These are phyloP conservation scores for Cutaneotrichosporon curvatum DNA, from an alignment of 1,284 basidiomycete species.

Conservation along the genomic window DNA sequence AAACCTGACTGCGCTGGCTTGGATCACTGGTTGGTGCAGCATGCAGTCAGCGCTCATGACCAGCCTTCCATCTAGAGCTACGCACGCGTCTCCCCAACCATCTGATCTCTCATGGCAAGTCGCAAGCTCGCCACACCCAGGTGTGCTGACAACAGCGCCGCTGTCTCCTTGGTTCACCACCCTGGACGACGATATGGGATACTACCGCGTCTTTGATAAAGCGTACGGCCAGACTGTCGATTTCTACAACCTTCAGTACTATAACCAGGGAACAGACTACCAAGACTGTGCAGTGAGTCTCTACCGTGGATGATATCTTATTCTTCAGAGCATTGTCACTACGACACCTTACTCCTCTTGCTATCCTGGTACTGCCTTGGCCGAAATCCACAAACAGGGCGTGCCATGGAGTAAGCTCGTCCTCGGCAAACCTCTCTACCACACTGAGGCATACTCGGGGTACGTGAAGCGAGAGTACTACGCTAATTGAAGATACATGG, in stretches of 20 bases:
- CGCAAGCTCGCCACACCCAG: no score
- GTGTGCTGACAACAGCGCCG: no score
- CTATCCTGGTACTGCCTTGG: conserved; percentile 26
- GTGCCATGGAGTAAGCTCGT: conserved; percentile 42
- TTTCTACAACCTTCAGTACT: conserved; percentile 45
- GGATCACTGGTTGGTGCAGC: conserved; percentile 29
- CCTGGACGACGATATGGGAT: conserved; percentile 29
- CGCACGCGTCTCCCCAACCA: conserved; percentile 32
- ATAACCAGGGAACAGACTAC: conserved; percentile 39
- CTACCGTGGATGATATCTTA: conserved; percentile 29
- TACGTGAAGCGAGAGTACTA: conserved; percentile 5
- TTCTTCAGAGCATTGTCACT: no score
- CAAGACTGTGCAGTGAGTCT: conserved; percentile 11
- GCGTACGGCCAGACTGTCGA: conserved; percentile 34
- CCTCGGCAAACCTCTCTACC: conserved; percentile 47
- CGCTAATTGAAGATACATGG: conserved; percentile 14
- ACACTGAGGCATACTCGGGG: no score
- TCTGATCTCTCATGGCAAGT: conserved; percentile 39
- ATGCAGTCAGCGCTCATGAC: no score
- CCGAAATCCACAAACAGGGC: conserved; percentile 34
- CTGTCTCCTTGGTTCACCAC: conserved; percentile 43
- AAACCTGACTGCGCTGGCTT: conserved; percentile 26
- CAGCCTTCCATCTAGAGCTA: conserved; percentile 33
- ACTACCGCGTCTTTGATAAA: conserved; percentile 33
- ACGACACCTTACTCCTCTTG: no score